phyloP scores from a whole-genome alignment of 225 moss, liverwort and hornwort genomes.

The Polytrichum commune region DNA sequence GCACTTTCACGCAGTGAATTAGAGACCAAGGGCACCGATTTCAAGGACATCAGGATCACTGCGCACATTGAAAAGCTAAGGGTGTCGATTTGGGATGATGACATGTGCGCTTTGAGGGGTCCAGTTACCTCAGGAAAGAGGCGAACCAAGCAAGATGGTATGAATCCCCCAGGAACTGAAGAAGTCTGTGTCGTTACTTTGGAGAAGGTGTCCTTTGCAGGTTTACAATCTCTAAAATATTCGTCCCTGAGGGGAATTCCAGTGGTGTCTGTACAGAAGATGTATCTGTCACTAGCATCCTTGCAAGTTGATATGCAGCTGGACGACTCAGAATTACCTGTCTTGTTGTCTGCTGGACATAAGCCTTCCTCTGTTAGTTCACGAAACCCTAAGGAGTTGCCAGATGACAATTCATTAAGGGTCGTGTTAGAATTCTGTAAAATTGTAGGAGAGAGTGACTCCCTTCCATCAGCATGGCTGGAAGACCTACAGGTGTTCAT shows the following conservation, averaged over 20 bases:
- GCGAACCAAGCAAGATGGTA: background rate
- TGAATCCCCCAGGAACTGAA: background rate
- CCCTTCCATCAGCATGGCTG: conserved; percentile 5
- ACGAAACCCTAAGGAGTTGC: background rate
- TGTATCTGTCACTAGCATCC: conserved; percentile 6
- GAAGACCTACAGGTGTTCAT: conserved; percentile 9
- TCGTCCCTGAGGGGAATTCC: conserved; percentile 7
- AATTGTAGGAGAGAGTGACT: background rate
- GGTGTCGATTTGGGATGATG: conserved; percentile 15
- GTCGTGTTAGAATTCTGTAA: conserved; percentile 7
- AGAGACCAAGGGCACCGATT: background rate
- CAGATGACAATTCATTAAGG: background rate
- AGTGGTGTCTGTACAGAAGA: conserved; percentile 8
- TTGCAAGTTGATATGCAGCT: conserved; percentile 22
- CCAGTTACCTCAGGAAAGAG: conserved; percentile 1
- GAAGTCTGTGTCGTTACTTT: conserved; percentile 10
- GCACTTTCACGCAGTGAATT: background rate
- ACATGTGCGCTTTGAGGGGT: conserved; percentile 10
- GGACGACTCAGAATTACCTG: conserved; percentile 13
- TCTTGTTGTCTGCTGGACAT: conserved; percentile 10
- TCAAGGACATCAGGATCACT: conserved; percentile 4
- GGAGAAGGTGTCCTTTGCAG: background rate
- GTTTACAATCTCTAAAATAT: conserved; percentile 1
- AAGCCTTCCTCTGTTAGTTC: background rate
- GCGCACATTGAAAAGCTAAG: conserved; percentile 10